Evolutionary conservation across 129 eudicot species (phyloP), one percentile per base, ranked within the genome.

Genomic region (Escallonia rubra): DNA sequence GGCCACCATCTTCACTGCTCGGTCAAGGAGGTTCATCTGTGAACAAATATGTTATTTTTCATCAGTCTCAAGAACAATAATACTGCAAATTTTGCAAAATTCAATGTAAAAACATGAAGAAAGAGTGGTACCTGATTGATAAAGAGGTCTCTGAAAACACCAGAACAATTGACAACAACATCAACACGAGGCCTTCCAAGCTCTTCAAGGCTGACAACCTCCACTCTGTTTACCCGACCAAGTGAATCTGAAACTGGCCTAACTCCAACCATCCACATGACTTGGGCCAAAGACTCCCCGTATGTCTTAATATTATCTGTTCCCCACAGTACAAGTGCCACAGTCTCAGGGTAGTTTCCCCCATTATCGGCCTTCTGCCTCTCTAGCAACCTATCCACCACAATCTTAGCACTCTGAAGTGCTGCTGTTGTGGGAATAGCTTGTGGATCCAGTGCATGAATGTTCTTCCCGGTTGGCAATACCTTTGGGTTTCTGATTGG

Each of bases 181-280:
- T 94, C 99, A n/a, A 94, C 72, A 63, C 99, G 89, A 13, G 99
- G 99, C 85, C 99, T 94, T 58, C 97, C 99, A 15, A 94, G 99
- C 74, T 94, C 99, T 74, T 89, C 93, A 48, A 94, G 99, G 57
- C 99, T 89, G 8, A 94, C 96, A 1, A 85, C 72, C 66, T 94
- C 99, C 5, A 94, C 99, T 56, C 81, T 67, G 79, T 94, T 94
- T 59, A 94, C 99, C 11, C 99, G 85, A 2, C 99, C 99, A 60
- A 94, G 67, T 8, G 87, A 74, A 74, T 94, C 99, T 10, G 99
- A 80, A 55, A 94, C 70, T 0, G 97, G 97, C 69, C 82, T 76
- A 41, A 92, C 96, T 16, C 99, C 99, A 40, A 94, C 83, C 96
- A 94, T 94, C 99, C 99, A 94, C 71, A 94, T 66, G 40, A 94